phyloP scores from a whole-genome alignment of 441 rosid species.

The Arabidopsis lyrata region DNA sequence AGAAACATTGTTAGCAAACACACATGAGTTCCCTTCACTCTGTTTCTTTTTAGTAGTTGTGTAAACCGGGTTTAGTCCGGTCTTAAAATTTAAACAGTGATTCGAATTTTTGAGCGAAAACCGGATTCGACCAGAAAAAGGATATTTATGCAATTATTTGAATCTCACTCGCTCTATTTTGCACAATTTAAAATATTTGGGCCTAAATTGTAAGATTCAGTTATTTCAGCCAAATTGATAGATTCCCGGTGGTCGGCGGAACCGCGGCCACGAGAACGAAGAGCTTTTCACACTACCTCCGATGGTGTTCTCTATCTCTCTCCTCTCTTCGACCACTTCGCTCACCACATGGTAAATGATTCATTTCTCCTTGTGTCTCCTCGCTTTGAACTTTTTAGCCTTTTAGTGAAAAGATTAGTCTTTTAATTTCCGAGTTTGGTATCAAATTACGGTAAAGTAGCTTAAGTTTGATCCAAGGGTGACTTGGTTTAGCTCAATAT shows the following conservation, averaged over 20 bases:
- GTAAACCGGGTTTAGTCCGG: slow-evolving; percentile 26
- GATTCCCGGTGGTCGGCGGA: slow-evolving; percentile 34
- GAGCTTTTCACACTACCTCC: slow-evolving; percentile 22
- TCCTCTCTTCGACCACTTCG: slow-evolving; percentile 31
- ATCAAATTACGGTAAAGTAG: not conserved
- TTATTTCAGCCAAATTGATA: not conserved
- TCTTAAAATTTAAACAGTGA: slow-evolving; percentile 11
- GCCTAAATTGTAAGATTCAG: slow-evolving; percentile 12
- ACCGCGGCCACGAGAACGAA: slow-evolving; percentile 6
- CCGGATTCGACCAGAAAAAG: not conserved
- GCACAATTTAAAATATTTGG: not conserved
- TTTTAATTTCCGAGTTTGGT: slow-evolving; percentile 9
- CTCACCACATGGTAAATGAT: slow-evolving; percentile 39
- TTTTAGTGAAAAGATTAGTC: slow-evolving; percentile 1
- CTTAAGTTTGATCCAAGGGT: not conserved
- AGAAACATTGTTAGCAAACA: slow-evolving; percentile 27
- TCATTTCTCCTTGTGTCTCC: slow-evolving; percentile 17
- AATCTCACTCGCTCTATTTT: not conserved
- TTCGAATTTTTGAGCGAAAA: slow-evolving; percentile 17
- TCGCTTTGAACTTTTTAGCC: not conserved
- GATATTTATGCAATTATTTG: not conserved
- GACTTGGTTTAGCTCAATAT: not conserved
- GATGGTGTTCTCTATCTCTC: slow-evolving; percentile 45
- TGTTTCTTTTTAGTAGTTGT: not conserved
- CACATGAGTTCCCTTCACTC: slow-evolving; percentile 16